These are phyloP conservation scores for Blastobotrys apis DNA, from an alignment of 1,139 yeast genomes.

Conservation along the genomic window DNA sequence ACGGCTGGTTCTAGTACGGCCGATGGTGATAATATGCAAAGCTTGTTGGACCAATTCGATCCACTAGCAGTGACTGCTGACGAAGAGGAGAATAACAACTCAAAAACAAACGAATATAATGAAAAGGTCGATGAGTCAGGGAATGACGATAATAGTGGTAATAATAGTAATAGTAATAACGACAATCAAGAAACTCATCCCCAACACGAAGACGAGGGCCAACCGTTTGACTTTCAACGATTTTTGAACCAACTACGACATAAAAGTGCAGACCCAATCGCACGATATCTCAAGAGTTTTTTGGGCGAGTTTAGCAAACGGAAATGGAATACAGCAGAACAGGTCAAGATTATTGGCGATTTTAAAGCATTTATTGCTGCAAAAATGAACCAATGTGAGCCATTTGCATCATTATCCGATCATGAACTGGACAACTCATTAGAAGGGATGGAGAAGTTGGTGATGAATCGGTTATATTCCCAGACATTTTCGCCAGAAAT, in stretches of 20 bases:
- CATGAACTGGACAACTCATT: constrained; percentile 65
- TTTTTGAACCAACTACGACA: constrained; percentile 69
- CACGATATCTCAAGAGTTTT: constrained; percentile 74
- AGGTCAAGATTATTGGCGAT: constrained; percentile 68
- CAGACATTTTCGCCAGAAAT: constrained; percentile 81
- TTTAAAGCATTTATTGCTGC: constrained; percentile 59
- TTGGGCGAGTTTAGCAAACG: constrained; percentile 68
- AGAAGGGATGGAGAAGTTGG: constrained; percentile 88
- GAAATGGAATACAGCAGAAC: constrained; percentile 72
- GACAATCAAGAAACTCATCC: background rate
- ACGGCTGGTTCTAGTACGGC: background rate
- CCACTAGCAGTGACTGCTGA: constrained; percentile 24
- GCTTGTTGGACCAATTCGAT: constrained; percentile 33
- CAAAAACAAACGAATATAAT: constrained; percentile 1
- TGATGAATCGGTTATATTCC: constrained; percentile 80
- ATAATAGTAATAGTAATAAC: background rate
- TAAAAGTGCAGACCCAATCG: constrained; percentile 82
- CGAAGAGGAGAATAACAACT: background rate
- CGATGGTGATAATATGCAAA: constrained; percentile 23
- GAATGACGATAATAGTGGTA: background rate
- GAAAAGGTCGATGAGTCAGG: background rate
- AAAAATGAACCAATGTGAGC: constrained; percentile 63
- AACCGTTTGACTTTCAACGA: constrained; percentile 73
- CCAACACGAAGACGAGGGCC: constrained; percentile 22
- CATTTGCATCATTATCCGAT: constrained; percentile 64